Conservation (phyloP, 1,284 basidiomycete species). For the Somion occarium region DNA sequence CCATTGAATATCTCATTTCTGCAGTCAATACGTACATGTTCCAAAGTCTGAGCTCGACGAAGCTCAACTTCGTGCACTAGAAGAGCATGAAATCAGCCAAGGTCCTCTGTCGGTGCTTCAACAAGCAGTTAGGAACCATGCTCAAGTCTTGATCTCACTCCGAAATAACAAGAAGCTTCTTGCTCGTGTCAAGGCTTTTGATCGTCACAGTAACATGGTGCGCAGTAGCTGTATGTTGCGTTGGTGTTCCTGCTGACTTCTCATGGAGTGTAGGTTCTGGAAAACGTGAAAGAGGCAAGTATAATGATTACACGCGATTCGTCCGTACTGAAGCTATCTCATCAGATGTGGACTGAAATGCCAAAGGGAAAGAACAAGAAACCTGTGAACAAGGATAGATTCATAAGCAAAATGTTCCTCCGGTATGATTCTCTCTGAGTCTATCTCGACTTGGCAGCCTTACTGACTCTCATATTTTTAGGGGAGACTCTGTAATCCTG, state of each 20-base stretch:
- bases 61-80: constrained; percentile 90
- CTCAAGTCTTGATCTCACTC: constrained; percentile 95
- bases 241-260: too few species aligned
- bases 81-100: constrained; percentile 96
- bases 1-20: neutral
- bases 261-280: constrained; percentile 74
- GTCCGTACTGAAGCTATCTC: constrained; percentile 8
- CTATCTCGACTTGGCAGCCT: neutral
- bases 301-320: neutral
- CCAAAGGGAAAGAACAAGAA: constrained; percentile 99
- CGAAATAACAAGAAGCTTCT: constrained; percentile 99
- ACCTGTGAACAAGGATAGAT: constrained; percentile 97
- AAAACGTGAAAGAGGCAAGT: constrained; percentile 93
- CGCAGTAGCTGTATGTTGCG: too few species aligned
- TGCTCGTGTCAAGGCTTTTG: constrained; percentile 97
- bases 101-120: constrained; percentile 97
- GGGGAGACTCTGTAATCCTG: constrained; percentile 93
- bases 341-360: constrained; percentile 97
- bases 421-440: constrained; percentile 45
- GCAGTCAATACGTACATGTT: constrained; percentile 93
- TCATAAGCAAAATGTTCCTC: constrained; percentile 97
- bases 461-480: constrained; percentile 26
- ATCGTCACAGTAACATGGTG: constrained; percentile 99
- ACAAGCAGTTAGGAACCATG: constrained; percentile 96
- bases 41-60: constrained; percentile 98